These are phyloP conservation scores for Priceomyces melissophilus DNA, from an alignment of 805 yeast genomes.

Conservation along the genomic window DNA sequence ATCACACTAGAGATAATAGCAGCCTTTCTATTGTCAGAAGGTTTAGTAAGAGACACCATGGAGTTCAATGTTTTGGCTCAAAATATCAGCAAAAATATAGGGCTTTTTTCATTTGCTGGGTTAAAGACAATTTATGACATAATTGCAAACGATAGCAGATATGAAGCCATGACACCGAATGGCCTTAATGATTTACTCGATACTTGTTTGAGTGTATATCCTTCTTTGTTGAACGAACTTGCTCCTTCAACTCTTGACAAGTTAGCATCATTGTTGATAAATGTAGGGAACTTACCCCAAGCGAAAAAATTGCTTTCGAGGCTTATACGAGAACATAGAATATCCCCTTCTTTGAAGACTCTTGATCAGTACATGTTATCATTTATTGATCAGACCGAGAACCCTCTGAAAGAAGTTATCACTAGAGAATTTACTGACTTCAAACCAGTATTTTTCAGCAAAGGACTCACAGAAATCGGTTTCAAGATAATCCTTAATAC, in stretches of 20 bases:
- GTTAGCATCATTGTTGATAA: slow-evolving; percentile 18
- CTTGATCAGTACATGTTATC: slow-evolving; percentile 16
- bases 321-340: slow-evolving; percentile 10
- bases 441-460: slow-evolving; percentile 28
- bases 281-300: slow-evolving; percentile 12
- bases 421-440: slow-evolving; percentile 20
- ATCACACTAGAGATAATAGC: slow-evolving; percentile 13
- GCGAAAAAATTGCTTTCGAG: slow-evolving; percentile 11
- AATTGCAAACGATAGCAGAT: slow-evolving; percentile 12
- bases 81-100: slow-evolving; percentile 9
- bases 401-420: slow-evolving; percentile 7
- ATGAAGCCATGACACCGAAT: slow-evolving; percentile 8
- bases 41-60: slow-evolving; percentile 3
- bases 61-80: slow-evolving; percentile 11
- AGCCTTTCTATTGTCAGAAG: slow-evolving; percentile 7
- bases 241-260: slow-evolving; percentile 19
- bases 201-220: slow-evolving; percentile 8
- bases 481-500: slow-evolving; percentile 20
- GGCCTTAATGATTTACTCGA: slow-evolving; percentile 10
- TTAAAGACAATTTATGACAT: slow-evolving; percentile 10
- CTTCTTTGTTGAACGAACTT: slow-evolving; percentile 12
- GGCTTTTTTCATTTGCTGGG: slow-evolving; percentile 10
- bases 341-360: slow-evolving; percentile 22
- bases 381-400: slow-evolving; percentile 10
- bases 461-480: slow-evolving; percentile 12